Base-by-base conservation (phyloP, 2,329 filamentous ascomycete species). In the Chrysoporthe cubensis region DNA sequence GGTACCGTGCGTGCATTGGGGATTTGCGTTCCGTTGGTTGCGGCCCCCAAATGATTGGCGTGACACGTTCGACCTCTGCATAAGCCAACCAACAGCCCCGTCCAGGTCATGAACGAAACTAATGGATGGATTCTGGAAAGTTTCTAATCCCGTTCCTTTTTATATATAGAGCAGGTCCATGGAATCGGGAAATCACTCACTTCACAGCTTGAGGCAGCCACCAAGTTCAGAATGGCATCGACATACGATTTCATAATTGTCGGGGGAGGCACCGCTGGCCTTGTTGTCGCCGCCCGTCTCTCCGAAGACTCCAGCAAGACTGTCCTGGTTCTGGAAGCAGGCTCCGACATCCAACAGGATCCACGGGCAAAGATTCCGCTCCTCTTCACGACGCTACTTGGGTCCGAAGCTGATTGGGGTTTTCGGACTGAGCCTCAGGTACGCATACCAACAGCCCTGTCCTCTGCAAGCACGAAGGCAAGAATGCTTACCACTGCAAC, bases 201-300 rank as follows among this genome's bases (percentile, higher is more conserved):
- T 26, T 26, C 26, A 26, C 26, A 26, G 1, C 26, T 2, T 2
- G 26, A 26, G 26, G 2, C 26, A 26, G 26, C 26, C 26, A 26
- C 1, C 26, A 26, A 1, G 26, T 26, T 26, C 26, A 37, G 4
- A 37, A 60, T 26, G 26, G 16, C 18, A 43, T 57, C 57, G 0
- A 4, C 32, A 0, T 67, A 67, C 9, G 81, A 85, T 74, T 84
- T 82, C 72, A 73, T 84, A 68, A 76, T 85, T 61, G 80, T 83
- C 16, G 82, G 83, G 43, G 83, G 82, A n/a, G 83, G 83, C 18
- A 84, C 82, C 2, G 78, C 82, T 44, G 83, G 83, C 21, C 79
- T 83, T 63, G 79, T 82, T 0, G 76, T 84, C 62, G 83, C 82
- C 14, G 76, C 76, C 62, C 79, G 82, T 46, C 77, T 84, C 16